These are phyloP conservation scores for Hemileccinum impolitum DNA, from an alignment of 768 basidiomycete genomes.

Conservation along the genomic window DNA sequence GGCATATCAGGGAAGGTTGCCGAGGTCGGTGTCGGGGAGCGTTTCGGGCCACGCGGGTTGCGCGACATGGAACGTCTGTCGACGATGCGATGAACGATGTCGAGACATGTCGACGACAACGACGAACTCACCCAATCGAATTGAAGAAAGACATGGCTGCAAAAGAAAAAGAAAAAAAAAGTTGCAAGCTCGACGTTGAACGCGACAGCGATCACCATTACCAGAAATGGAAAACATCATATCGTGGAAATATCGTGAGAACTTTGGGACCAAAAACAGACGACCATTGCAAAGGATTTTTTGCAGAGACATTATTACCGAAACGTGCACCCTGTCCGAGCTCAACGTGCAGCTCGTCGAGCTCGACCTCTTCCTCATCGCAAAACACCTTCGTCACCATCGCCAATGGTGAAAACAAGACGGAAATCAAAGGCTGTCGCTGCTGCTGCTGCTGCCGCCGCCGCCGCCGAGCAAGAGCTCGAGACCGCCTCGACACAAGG, in stretches of 20 bases:
- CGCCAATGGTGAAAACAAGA: conserved; percentile 49
- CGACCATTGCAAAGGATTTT: background rate
- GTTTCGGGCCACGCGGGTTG: conserved; percentile 64
- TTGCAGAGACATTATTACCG: conserved; percentile 9
- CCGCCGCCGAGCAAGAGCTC: conserved; percentile 29
- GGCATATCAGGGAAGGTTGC: conserved; percentile 50
- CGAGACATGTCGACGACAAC: background rate
- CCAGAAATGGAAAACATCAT: conserved; percentile 5
- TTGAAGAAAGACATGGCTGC: conserved; percentile 76
- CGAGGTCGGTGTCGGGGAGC: conserved; percentile 74
- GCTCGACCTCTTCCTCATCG: conserved; percentile 17
- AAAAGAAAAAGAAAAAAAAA: background rate
- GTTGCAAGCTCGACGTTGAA: background rate
- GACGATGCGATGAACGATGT: conserved; percentile 2
- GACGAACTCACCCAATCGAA: conserved; percentile 60
- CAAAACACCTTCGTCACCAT: background rate
- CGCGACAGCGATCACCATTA: conserved; percentile 1
- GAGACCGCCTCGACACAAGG: conserved; percentile 33
- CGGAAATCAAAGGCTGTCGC: conserved; percentile 57
- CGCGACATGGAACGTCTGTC: conserved; percentile 73
- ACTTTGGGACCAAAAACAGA: background rate
- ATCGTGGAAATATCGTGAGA: conserved; percentile 21
- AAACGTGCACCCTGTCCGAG: conserved; percentile 18
- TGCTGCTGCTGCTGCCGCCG: conserved; percentile 29
- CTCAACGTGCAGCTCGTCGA: conserved; percentile 37